Evolutionary conservation across 768 basidiomycete genomes (phyloP).

Genomic region (Xerocomellus intermedius): DNA sequence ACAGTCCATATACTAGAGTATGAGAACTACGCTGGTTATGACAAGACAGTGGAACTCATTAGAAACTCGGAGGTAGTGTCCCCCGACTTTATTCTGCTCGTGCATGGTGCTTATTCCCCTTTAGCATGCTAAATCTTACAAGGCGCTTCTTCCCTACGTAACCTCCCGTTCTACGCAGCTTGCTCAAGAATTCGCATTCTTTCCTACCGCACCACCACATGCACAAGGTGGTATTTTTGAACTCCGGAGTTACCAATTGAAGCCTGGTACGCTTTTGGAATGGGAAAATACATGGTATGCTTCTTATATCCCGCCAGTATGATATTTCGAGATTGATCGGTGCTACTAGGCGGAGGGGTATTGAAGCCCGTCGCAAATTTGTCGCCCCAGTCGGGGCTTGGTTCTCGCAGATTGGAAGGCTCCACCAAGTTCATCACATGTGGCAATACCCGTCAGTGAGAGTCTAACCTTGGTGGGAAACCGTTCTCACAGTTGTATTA

Average conservation of each 20-base stretch:
- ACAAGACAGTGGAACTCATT: constrained; percentile 67
- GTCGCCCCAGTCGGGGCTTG: constrained; percentile 88
- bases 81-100: not conserved
- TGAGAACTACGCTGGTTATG: constrained; percentile 89
- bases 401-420: constrained; percentile 84
- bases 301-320: not conserved
- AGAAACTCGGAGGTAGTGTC: constrained; percentile 60
- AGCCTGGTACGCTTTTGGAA: constrained; percentile 87
- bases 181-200: constrained; percentile 93
- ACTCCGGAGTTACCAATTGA: constrained; percentile 82
- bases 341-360: constrained; percentile 74
- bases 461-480: constrained; percentile 3
- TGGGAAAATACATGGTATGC: constrained; percentile 92
- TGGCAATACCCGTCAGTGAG: constrained; percentile 90
- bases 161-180: constrained; percentile 73
- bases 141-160: constrained; percentile 75
- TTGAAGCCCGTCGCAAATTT: constrained; percentile 88
- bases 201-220: constrained; percentile 86
- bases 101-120: not conserved
- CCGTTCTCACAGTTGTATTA: constrained; percentile 28
- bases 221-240: constrained; percentile 92
- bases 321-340: constrained; percentile 1
- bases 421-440: constrained; percentile 91
- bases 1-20: constrained; percentile 82
- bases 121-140: constrained; percentile 67